phyloP scores from a whole-genome alignment of 441 rosid genomes.

The Metrosideros polymorpha region DNA sequence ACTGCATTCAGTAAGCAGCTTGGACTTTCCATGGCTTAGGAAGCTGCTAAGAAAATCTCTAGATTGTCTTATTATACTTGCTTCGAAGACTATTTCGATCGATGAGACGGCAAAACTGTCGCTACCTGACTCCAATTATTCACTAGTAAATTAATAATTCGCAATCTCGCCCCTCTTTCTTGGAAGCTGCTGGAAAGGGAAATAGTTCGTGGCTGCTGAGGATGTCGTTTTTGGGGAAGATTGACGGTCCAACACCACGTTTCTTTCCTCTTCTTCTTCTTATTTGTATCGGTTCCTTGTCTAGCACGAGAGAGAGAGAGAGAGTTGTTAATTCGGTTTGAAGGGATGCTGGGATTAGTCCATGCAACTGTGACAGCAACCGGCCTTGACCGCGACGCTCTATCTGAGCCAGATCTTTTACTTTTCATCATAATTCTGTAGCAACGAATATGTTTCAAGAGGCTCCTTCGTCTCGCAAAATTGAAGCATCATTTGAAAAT shows the following conservation, averaged over 20 bases:
- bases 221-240: background rate
- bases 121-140: background rate
- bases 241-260: background rate
- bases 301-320: background rate
- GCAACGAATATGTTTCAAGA: background rate
- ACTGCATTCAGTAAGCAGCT: rapidly evolving
- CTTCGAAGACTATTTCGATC: background rate
- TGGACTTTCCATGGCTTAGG: background rate
- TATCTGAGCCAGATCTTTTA: background rate
- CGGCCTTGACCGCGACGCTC: background rate
- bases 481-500: background rate
- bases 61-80: background rate
- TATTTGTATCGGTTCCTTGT: background rate
- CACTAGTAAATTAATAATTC: background rate
- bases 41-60: background rate
- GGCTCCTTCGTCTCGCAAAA: background rate
- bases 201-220: background rate
- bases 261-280: background rate
- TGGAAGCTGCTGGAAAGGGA: background rate
- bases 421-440: background rate
- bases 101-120: background rate
- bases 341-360: background rate
- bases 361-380: background rate
- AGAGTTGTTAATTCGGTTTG: background rate
- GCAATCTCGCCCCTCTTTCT: background rate